Evolutionary conservation across 495 filamentous ascomycete genomes (phyloP).

Genomic region (Hypoxylon subgilvum): DNA sequence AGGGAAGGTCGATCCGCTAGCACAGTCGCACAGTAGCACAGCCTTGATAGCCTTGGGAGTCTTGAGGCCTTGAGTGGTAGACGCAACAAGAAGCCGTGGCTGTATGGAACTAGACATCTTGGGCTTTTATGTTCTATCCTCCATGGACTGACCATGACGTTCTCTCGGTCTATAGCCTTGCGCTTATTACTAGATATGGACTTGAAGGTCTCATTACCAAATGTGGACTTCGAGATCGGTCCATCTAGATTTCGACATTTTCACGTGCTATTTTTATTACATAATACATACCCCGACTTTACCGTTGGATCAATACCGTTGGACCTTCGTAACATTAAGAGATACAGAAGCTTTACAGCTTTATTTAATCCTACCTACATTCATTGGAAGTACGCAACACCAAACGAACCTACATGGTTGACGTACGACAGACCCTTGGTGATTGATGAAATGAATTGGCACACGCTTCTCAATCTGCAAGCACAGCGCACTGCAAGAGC

Average conservation of each 20-base stretch:
- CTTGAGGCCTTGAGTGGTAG: no score
- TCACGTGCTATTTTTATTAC: conserved; percentile 8
- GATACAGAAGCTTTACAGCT: no score
- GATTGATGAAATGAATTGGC: not conserved
- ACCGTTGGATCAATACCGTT: no score
- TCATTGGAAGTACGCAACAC: no score
- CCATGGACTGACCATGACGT: conserved; percentile 15
- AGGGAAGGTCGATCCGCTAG: not conserved
- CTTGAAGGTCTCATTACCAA: not conserved
- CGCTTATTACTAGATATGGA: not conserved
- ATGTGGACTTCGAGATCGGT: no score
- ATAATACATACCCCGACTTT: no score
- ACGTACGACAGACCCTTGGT: no score
- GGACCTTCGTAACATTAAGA: no score
- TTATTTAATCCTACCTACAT: no score
- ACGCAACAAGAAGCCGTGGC: conserved; percentile 10
- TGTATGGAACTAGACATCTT: conserved; percentile 8
- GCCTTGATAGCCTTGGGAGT: no score
- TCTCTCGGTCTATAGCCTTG: conserved; percentile 26
- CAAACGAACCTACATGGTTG: no score
- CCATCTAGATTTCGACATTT: not conserved
- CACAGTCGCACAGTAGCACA: conserved; percentile 4
- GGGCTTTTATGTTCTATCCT: conserved; percentile 3
- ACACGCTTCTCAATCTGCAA: conserved; percentile 18
- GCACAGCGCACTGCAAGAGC: conserved; percentile 25